phyloP scores from a whole-genome alignment of 2,329 filamentous ascomycete genomes.

The Botrytis elliptica region DNA sequence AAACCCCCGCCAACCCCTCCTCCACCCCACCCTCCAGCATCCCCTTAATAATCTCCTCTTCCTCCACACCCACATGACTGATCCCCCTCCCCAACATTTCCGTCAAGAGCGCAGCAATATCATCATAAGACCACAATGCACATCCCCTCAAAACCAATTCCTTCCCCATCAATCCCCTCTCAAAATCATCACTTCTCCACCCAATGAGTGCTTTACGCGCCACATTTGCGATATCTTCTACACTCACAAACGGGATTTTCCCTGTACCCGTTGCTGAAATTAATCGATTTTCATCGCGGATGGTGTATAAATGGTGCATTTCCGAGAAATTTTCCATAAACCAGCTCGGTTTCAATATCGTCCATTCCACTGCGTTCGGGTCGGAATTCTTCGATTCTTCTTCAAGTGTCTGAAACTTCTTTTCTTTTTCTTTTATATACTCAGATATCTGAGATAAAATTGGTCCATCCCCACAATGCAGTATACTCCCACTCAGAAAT shows the following conservation, averaged over 20 bases:
- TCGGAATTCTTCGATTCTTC: not conserved
- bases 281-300: constrained; percentile 44
- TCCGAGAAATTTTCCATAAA: constrained; percentile 51
- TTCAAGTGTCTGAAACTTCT: too few relatives aligned
- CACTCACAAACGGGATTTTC: constrained; percentile 5
- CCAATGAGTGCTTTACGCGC: not conserved
- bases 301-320: constrained; percentile 35
- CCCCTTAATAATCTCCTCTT: not conserved
- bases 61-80: not conserved
- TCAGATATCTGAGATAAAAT: constrained; percentile 42
- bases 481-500: constrained; percentile 43
- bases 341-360: constrained; percentile 48
- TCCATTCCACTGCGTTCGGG: constrained; percentile 43
- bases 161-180: not conserved
- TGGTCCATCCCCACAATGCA: constrained; percentile 41
- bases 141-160: not conserved
- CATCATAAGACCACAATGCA: constrained; percentile 35
- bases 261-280: constrained; percentile 44
- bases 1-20: not conserved
- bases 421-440: constrained; percentile 39
- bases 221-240: constrained; percentile 4
- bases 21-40: not conserved
- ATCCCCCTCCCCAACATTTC: not conserved
- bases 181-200: not conserved
- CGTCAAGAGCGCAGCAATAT: not conserved